Evolutionary conservation across 2,329 filamentous ascomycete species (phyloP).

Genomic region (Fusarium beomiforme): DNA sequence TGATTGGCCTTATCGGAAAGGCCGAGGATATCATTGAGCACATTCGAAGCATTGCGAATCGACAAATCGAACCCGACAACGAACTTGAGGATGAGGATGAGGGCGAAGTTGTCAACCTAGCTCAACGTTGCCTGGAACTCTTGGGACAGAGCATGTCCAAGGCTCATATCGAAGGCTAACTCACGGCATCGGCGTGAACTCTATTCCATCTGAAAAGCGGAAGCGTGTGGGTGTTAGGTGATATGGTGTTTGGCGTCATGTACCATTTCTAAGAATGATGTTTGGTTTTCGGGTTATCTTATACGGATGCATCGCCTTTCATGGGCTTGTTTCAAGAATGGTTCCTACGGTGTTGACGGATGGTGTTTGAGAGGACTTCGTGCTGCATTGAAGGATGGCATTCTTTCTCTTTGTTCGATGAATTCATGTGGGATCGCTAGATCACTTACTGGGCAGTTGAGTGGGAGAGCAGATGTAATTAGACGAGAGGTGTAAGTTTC

Average conservation of each 20-base stretch:
- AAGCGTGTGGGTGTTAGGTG: slow-evolving; percentile 33
- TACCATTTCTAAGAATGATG: slow-evolving; percentile 41
- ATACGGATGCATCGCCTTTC: slow-evolving; percentile 32
- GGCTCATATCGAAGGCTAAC: slow-evolving; percentile 81
- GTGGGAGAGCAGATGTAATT: slow-evolving; percentile 47
- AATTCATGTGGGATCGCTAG: slow-evolving; percentile 47
- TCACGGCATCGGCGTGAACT: too few relatives aligned
- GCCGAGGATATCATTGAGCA: slow-evolving; percentile 92
- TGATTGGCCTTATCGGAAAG: slow-evolving; percentile 89
- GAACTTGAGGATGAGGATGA: slow-evolving; percentile 91
- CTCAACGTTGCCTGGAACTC: slow-evolving; percentile 88
- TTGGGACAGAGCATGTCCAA: slow-evolving; percentile 81
- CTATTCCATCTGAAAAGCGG: slow-evolving; percentile 44
- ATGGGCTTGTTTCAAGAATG: slow-evolving; percentile 30
- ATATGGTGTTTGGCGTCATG: slow-evolving; percentile 47
- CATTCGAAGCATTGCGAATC: slow-evolving; percentile 90
- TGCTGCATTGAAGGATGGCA: slow-evolving; percentile 22
- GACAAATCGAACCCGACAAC: slow-evolving; percentile 86
- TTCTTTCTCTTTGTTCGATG: slow-evolving; percentile 45
- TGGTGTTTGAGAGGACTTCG: slow-evolving; percentile 15
- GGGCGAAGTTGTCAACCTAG: slow-evolving; percentile 90
- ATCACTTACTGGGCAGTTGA: slow-evolving; percentile 31
- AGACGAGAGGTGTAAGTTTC: slow-evolving; percentile 45
- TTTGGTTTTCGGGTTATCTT: slow-evolving; percentile 39
- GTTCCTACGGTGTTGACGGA: slow-evolving; percentile 29